Conservation (phyloP, 306 rosid species). For the Mucuna pruriens region DNA sequence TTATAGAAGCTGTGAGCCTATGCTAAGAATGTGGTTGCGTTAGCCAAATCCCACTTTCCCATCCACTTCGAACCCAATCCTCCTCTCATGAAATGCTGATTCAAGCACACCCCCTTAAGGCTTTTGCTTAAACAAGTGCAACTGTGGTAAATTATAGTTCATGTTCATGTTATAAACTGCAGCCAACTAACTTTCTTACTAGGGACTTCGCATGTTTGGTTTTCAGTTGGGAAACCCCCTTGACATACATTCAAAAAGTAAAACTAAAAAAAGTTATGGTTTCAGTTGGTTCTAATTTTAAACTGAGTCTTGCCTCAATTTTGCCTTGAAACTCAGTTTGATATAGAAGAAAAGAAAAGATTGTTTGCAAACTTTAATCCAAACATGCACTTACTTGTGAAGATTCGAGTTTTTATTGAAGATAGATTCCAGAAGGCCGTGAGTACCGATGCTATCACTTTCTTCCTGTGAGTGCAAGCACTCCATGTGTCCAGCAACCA, state of each 20-base stretch:
- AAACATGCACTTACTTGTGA: no score
- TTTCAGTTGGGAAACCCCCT: no score
- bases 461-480: conserved; percentile 83
- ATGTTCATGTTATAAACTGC: conserved; percentile 4
- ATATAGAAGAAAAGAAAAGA: no score
- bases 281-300: no score
- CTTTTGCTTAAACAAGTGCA: not conserved
- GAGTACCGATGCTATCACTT: conserved; percentile 56
- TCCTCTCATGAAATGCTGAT: no score
- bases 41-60: not conserved
- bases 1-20: not conserved
- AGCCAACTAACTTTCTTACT: not conserved
- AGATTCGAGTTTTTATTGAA: conserved; percentile 65
- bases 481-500: conserved; percentile 70
- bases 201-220: no score
- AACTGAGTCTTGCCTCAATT: no score
- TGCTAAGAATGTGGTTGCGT: not conserved
- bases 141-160: not conserved
- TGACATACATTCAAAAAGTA: no score
- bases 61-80: no score
- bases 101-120: not conserved
- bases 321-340: no score
- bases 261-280: no score
- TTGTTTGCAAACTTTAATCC: no score
- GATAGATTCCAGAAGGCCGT: conserved; percentile 86